Percentiles rank a stretch among this genome's conserved stretches.
phyloP scores from a whole-genome alignment of 257 asterid species.

The Jaltomata sinuosa region DNA sequence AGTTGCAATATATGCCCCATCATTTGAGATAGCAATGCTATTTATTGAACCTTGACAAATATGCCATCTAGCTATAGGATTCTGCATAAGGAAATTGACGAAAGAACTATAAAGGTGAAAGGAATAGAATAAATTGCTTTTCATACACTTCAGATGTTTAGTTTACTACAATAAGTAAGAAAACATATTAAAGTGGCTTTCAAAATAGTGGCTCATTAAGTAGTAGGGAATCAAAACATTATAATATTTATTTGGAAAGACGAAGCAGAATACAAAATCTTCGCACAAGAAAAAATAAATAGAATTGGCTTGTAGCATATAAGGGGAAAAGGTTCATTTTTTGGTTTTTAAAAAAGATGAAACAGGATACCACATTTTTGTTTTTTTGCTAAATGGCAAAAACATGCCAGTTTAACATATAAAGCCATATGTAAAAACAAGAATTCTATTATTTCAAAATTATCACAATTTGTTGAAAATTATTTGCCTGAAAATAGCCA shows the following conservation, averaged over 20 bases:
- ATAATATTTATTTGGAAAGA: neutral
- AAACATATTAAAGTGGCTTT: neutral
- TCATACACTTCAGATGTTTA: neutral
- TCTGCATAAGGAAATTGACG: conserved; percentile 39
- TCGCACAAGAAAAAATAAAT: neutral
- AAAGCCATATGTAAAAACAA: neutral
- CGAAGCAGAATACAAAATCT: neutral
- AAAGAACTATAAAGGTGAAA: neutral
- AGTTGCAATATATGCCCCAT: conserved; percentile 73
- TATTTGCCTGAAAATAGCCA: neutral
- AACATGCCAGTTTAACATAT: neutral
- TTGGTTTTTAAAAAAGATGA: neutral
- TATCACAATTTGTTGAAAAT: neutral
- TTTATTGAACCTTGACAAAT: conserved; percentile 91
- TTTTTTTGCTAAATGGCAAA: neutral
- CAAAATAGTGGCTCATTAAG: neutral
- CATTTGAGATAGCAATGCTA: conserved; percentile 64
- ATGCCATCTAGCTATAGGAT: conserved; percentile 97
- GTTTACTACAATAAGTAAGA: neutral
- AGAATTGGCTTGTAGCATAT: neutral
- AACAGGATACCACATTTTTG: neutral
- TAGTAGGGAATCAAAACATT: neutral
- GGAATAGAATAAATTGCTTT: neutral
- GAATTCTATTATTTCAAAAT: neutral
- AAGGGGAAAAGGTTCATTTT: neutral